phyloP scores from a whole-genome alignment of 768 basidiomycete species.

The Artomyces pyxidatus region DNA sequence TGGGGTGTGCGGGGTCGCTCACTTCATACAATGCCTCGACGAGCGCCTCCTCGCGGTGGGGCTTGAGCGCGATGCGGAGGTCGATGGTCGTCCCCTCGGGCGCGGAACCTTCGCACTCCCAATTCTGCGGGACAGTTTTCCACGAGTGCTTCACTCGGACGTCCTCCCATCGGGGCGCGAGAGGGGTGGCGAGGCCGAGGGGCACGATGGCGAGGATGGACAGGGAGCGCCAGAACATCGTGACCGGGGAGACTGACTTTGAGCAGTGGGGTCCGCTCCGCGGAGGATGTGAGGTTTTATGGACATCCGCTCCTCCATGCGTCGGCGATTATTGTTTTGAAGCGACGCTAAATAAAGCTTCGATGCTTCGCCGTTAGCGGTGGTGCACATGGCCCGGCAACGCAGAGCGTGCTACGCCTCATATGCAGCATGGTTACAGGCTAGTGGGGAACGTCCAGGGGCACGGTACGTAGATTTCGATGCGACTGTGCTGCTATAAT shows the following conservation, averaged over 20 bases:
- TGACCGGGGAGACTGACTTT: not conserved
- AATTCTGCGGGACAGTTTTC: slow-evolving; percentile 2
- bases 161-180: slow-evolving; percentile 7
- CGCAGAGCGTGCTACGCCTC: too few relatives aligned
- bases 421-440: too few relatives aligned
- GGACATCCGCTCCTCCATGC: too few relatives aligned
- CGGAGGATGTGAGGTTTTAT: too few relatives aligned
- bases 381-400: too few relatives aligned
- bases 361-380: too few relatives aligned
- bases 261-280: too few relatives aligned
- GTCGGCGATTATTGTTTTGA: too few relatives aligned
- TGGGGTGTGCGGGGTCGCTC: slow-evolving; percentile 2
- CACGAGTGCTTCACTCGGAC: slow-evolving; percentile 11
- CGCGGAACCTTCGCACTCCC: slow-evolving; percentile 4
- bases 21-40: slow-evolving; percentile 12
- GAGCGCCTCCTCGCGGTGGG: slow-evolving; percentile 8
- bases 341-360: too few relatives aligned
- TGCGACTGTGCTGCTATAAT: too few relatives aligned
- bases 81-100: slow-evolving; percentile 9
- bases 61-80: slow-evolving; percentile 10
- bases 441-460: too few relatives aligned
- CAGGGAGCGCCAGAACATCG: slow-evolving; percentile 2
- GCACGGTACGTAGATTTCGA: too few relatives aligned
- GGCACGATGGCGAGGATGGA: slow-evolving; percentile 1
- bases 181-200: slow-evolving; percentile 1